These are phyloP conservation scores for Lentinus brumalis DNA, from an alignment of 768 basidiomycete species.

Conservation along the genomic window DNA sequence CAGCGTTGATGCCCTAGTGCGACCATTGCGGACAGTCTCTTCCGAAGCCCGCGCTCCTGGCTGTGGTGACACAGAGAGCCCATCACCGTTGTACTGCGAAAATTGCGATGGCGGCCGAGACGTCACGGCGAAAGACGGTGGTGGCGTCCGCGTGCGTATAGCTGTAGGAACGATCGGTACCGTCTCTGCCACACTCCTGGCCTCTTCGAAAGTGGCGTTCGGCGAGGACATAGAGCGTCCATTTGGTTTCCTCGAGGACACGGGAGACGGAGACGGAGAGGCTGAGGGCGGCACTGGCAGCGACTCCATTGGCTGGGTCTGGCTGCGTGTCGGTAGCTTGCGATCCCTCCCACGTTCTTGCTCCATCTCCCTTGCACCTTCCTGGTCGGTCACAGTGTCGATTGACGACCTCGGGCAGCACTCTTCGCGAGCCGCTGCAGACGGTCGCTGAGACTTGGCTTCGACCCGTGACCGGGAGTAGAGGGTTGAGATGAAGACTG, in stretches of 20 bases:
- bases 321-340: constrained; percentile 26
- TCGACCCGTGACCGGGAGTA: constrained; percentile 19
- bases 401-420: constrained; percentile 16
- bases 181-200: constrained; percentile 22
- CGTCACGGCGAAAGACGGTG: constrained; percentile 38
- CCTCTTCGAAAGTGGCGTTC: constrained; percentile 29
- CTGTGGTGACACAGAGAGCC: neutral
- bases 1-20: constrained; percentile 21
- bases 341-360: constrained; percentile 18
- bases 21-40: constrained; percentile 9
- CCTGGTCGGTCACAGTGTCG: constrained; percentile 6
- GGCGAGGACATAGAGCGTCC: constrained; percentile 29
- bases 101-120: constrained; percentile 35
- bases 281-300: constrained; percentile 9
- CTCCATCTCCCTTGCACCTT: constrained; percentile 10
- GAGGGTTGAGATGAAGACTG: neutral
- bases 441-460: constrained; percentile 31
- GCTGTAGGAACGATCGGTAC: constrained; percentile 34
- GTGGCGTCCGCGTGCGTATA: constrained; percentile 33
- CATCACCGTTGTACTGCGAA: constrained; percentile 13
- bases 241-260: constrained; percentile 17
- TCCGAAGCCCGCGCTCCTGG: neutral
- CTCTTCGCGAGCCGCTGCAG: constrained; percentile 27
- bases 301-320: constrained; percentile 25
- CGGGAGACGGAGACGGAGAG: constrained; percentile 19